These are phyloP conservation scores for Aegilops umbellulata DNA, from an alignment of 176 grass and related monocot species.

Conservation along the genomic window DNA sequence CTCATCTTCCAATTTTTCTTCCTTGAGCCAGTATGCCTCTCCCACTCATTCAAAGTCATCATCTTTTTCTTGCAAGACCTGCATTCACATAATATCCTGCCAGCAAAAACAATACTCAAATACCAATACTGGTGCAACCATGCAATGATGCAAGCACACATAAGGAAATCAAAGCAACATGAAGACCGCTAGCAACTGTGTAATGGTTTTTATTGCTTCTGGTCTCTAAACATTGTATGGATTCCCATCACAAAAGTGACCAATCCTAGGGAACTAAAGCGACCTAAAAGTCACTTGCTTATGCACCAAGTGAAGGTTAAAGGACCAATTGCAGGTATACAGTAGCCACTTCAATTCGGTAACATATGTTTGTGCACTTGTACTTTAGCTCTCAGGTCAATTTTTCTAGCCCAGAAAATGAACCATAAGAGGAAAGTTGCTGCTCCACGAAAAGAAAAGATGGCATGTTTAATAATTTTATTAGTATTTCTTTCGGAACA, in stretches of 20 bases:
- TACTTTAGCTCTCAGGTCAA: not conserved
- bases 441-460: not conserved
- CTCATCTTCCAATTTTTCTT: conserved; percentile 92
- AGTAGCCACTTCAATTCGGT: not conserved
- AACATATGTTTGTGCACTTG: not conserved
- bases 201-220: conserved; percentile 12
- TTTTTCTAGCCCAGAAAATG: not conserved
- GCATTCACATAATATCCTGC: conserved; percentile 68
- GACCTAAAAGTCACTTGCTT: not conserved
- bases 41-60: conserved; percentile 67
- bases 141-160: not conserved
- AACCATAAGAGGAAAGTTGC: not conserved
- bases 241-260: conserved; percentile 19
- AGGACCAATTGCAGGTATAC: not conserved
- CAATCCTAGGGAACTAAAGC: conserved; percentile 3
- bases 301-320: not conserved
- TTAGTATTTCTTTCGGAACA: not conserved
- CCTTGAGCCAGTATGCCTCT: conserved; percentile 88
- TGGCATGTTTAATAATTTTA: not conserved
- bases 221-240: not conserved
- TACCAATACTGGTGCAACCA: conserved; percentile 12
- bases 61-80: conserved; percentile 66
- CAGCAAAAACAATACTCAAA: conserved; percentile 26
- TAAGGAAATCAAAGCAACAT: conserved; percentile 18
- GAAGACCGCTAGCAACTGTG: not conserved